Conservation (phyloP, 768 basidiomycete species). For the Auricularia cornea region DNA sequence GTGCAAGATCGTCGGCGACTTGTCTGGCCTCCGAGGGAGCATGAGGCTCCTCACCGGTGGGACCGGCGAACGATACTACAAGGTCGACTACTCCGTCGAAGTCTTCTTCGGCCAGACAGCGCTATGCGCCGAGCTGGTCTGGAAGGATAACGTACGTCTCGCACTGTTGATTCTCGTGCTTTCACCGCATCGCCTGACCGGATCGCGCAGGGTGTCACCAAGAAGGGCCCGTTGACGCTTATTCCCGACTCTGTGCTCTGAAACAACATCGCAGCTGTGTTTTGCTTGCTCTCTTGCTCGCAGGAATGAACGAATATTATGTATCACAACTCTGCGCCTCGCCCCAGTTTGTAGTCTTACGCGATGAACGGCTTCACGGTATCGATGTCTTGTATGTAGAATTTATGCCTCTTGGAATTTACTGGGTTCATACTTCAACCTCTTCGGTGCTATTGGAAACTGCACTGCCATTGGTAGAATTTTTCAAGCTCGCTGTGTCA, state of each 20-base stretch:
- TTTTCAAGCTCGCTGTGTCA: too few species aligned
- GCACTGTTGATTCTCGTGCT: not conserved
- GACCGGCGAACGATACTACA: not conserved
- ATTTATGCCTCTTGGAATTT: too few species aligned
- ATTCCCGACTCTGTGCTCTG: not conserved
- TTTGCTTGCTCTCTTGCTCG: too few species aligned
- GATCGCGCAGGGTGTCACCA: not conserved
- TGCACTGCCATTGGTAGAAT: too few species aligned
- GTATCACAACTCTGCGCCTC: too few species aligned
- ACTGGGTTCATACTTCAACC: too few species aligned
- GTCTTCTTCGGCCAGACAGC: conserved; percentile 1
- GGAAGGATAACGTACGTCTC: conserved; percentile 3
- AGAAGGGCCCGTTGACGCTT: not conserved
- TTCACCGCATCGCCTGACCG: too few species aligned
- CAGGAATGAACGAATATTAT: too few species aligned
- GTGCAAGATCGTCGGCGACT: conserved; percentile 3
- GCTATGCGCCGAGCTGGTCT: conserved; percentile 1
- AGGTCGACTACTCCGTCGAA: not conserved
- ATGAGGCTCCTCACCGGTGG: not conserved
- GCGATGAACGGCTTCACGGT: too few species aligned
- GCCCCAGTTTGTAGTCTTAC: too few species aligned
- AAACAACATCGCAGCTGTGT: not conserved
- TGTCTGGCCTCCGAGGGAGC: not conserved
- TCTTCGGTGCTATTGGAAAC: too few species aligned
- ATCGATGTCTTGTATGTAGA: too few species aligned